Base-by-base conservation (phyloP, 73 alveolate species). In the Loxodes magnus region DNA sequence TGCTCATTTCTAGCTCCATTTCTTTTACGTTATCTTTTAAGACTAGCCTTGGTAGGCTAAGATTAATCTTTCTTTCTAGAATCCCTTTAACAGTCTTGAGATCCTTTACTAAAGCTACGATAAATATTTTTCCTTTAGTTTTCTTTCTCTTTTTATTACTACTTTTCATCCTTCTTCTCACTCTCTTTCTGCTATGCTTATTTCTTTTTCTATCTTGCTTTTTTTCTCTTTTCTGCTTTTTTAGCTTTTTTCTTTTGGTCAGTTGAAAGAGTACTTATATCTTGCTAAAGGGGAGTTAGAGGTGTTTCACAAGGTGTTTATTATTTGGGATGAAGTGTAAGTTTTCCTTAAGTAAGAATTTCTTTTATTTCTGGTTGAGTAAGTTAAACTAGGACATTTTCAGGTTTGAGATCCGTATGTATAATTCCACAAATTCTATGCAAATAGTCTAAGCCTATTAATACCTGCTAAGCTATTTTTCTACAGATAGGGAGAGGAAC, bases 351-450 rank as follows among this genome's bases (percentile, higher is more conserved):
- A 7, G 5, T 7, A 12, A 38, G 7, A 5, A 38, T 7, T 12
- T 38, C 52, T 5, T 5, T 7, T 6, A 38, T 5, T 12, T 38
- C 31, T 7, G 52, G 37, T 5, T 38, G 52, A 38, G 52, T 38
- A 7, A 38, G 23, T 19, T 87, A 82, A 5, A 88, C 73, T 31
- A 67, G 58, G 20, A 88, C 90, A 60, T 92, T 92, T 57, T 92
- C 97, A n/a, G 98, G 98, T 63, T 92, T 92, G 22, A 92, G 38
- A 58, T 92, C 98, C 0, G 98, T 88, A 64, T 92, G 98, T 56
- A 92, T 92, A 42, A 92, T 77, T 31, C 88, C 89, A 56, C 97
- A 88, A 33, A 92, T 38, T 38, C 97, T 59, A 59, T 91, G 97
- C 54, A 94, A 44, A 57, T 88, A 92, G 73, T 94, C 98, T 23